phyloP scores from a whole-genome alignment of 306 rosid species.

The Inga leiocalycina region DNA sequence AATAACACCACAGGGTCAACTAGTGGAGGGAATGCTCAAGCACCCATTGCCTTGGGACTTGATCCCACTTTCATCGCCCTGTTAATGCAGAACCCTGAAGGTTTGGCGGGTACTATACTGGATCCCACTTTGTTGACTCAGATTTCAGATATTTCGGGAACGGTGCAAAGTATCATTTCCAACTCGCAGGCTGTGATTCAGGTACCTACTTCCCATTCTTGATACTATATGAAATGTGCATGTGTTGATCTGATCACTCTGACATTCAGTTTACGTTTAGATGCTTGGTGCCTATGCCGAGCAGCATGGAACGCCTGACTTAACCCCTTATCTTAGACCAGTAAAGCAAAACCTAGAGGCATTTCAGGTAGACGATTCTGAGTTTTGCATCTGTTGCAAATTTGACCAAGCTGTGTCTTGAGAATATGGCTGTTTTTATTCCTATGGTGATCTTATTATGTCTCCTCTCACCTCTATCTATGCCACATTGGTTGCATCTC shows the following conservation, averaged over 20 bases:
- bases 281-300: constrained; percentile 63
- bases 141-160: constrained; percentile 73
- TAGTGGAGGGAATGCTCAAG: constrained; percentile 57
- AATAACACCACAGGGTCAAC: constrained; percentile 51
- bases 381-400: not conserved
- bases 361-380: constrained; percentile 61
- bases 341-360: constrained; percentile 84
- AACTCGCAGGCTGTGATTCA: constrained; percentile 71
- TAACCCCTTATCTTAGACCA: constrained; percentile 66
- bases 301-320: constrained; percentile 67
- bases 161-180: constrained; percentile 78
- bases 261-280: constrained; percentile 47
- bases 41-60: constrained; percentile 57
- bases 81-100: constrained; percentile 54
- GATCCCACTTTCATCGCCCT: constrained; percentile 25
- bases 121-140: constrained; percentile 63
- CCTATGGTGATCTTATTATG: not conserved
- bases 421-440: not conserved
- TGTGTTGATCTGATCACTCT: constrained; percentile 33
- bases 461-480: constrained; percentile 2
- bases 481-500: constrained; percentile 56
- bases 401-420: not conserved
- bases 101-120: constrained; percentile 56
- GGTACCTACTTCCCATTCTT: constrained; percentile 42
- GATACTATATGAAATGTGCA: constrained; percentile 11